Evolutionary conservation across 768 basidiomycete species (phyloP), one percentile per base, ranked within the genome.

Genomic region (Neoboletus subvelutipes): DNA sequence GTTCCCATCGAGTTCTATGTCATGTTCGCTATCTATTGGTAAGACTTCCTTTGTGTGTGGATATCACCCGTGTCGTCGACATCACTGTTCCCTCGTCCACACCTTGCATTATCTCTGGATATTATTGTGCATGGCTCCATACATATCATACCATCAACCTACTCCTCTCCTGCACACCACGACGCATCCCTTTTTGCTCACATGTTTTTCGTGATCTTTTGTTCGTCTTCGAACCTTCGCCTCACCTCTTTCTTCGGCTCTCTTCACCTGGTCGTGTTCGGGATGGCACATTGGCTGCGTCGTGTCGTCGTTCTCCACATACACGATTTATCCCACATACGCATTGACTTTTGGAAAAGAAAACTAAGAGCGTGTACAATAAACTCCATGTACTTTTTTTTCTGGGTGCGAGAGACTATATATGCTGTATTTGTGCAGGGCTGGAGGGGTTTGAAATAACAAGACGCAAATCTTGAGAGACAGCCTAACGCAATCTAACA

Each of bases 21-120:
- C 40, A 52, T 54, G 57, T 56, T 51, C 54, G 57, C 61, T 71
- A 66, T 68, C 68, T 70, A 65, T 71, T 59, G 57, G 69, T 71
- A 48, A 58, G 63, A 37, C 2, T 10, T 13, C 3, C 5, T 29
- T 56, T 13, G 50, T 33, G 33, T 3, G 28, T 24, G 22, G 26
- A 34, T 17, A n/a, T 47, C 26, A 7, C n/a, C 37, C 6, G 10
- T 22, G 10, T n/a, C 28, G 28, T 54, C 59, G 41, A 59, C 50
- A 29, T 3, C 0, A 20, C 33, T 22, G n/a, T 29, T 29, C 26
- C 28, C 41, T 10, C 18, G 1, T 29, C 3, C 36, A 43, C 60
- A 62, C 66, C 64, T 61, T 60, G 61, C 71, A 67, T 68, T 66
- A 64, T 68, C 59, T 71, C 46, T 72, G 64, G 67, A 67, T 67